A percentile compares a stretch with the other conserved stretches of the same genome.
Conservation (phyloP, 164 flowering plant species). For the Magnolia changhungtana region DNA sequence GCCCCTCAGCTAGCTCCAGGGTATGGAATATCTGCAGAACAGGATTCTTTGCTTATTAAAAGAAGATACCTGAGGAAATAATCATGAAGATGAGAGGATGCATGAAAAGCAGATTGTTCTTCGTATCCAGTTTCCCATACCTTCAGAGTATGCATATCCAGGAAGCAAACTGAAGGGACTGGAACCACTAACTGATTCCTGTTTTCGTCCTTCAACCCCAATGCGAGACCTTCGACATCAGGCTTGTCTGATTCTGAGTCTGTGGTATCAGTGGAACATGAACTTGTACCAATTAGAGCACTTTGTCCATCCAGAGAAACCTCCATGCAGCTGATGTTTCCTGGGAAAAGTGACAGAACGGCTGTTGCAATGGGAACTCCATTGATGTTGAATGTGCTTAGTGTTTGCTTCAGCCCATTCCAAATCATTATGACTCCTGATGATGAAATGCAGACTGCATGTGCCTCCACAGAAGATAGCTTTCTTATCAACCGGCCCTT, state of each 20-base stretch:
- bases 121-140: slow-evolving; percentile 28
- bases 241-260: slow-evolving; percentile 7
- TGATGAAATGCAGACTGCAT: slow-evolving; percentile 70
- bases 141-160: slow-evolving; percentile 71
- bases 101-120: neutral
- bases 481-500: slow-evolving; percentile 76
- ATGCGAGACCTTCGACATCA: slow-evolving; percentile 18
- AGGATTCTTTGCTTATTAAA: neutral
- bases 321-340: slow-evolving; percentile 82
- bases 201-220: slow-evolving; percentile 20
- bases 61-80: neutral
- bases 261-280: slow-evolving; percentile 13
- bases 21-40: slow-evolving; percentile 66
- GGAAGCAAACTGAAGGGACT: slow-evolving; percentile 76
- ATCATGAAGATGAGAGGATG: neutral
- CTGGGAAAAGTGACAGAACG: slow-evolving; percentile 38
- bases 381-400: slow-evolving; percentile 68
- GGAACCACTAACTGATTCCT: slow-evolving; percentile 39
- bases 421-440: slow-evolving; percentile 75
- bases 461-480: slow-evolving; percentile 65
- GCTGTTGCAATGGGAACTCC: slow-evolving; percentile 63
- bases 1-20: slow-evolving; percentile 65
- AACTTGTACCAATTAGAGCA: slow-evolving; percentile 68
- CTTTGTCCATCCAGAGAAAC: slow-evolving; percentile 68
- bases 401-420: slow-evolving; percentile 50